Evolutionary conservation across 805 yeast species (phyloP), one percentile per base, ranked within the genome.

Genomic region (Zygoascus biomembranicola): DNA sequence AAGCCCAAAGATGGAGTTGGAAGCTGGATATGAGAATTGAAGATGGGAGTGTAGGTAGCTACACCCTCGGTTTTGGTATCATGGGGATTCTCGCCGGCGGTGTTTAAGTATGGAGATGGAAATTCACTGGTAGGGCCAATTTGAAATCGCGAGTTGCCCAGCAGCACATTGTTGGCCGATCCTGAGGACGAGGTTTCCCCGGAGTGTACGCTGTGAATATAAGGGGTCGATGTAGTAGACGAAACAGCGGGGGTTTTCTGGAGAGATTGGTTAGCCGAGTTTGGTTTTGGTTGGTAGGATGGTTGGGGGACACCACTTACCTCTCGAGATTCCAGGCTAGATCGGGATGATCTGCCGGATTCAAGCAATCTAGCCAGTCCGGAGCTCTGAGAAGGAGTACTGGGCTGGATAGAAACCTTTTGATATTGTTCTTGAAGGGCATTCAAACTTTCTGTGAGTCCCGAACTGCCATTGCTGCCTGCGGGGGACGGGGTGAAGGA

Each of bases 351-450:
- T 42, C 16, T 23, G 31, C 49, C 46, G 41, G 54, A 45, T 10
- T 52, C 57, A 11, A 54, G 49, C 47, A 54, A 32, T 28, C 54
- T 43, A 11, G 57, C 52, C 10, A 52, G 51, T 20, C 54, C 50
- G 10, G 57, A 55, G 31, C 52, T 45, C 14, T 31, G 32, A 8
- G 49, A 31, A 8, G n/a, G 37, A 2, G 41, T 16, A 5, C 20
- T 28, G 14, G 49, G 49, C 20, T 32, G 49, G 23, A 46, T 32
- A 16, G 49, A 46, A 5, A 32, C 26, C 18, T 46, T 46, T 19
- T 46, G 49, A 13, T 46, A 46, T 9, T 31, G 42, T 8, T 46
- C 49, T 16, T 46, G 26, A 8, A 44, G 32, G 11, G 47, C 20
- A 9, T 44, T 26, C 32, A 44, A 6, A 6, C 31, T 11, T 10